Evolutionary conservation across 306 rosid species (phyloP), one percentile per base, ranked within the genome.

Genomic region (Lotus japonicus): DNA sequence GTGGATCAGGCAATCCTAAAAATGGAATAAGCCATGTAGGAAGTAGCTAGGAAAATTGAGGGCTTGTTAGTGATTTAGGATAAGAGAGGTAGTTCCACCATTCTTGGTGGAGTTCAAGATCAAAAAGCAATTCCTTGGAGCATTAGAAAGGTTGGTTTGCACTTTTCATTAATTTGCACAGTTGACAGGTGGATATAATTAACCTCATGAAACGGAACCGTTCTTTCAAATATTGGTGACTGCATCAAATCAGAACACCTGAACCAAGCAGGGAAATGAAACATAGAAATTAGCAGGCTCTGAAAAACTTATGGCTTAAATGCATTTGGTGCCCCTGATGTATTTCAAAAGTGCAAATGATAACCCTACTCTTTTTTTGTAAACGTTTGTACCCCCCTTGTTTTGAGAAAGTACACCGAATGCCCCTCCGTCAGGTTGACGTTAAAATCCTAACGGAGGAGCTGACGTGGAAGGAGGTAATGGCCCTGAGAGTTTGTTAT

Each of bases 171-270:
- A 68, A 80, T 75, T 79, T 73, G 36, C 68, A 81, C 70, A 71
- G 86, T 84, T 86, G 82, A 66, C 43, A 73, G 82, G 86, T 78
- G 73, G 72, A 74, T 60, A 67, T 84, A 71, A n/a, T n/a, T n/a
- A n/a, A 74, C 88, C 82, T 83, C 68, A 77, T 71, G 74, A 76
- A 77, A 78, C 12, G 76, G 83, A 82, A 75, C 55, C 18, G 23
- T 53, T 56, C 45, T 81, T 73, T 69, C 71, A 54, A 44, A 38
- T 57, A 26, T 74, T 66, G 88, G 75, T 74, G 85, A 58, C 68
- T 71, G 72, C 68, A 66, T 71, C 77, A 53, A 42, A 74, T 52
- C 77, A 74, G n/a, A 66, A 74, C 76, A 71, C 38, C 12, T 51
- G 59, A 84, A 77, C 49, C 68, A 55, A 68, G n/a, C 58, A 54